These are phyloP conservation scores for Fragilaria crotonensis DNA, from an alignment of 108 stramenopile genomes.

Conservation along the genomic window DNA sequence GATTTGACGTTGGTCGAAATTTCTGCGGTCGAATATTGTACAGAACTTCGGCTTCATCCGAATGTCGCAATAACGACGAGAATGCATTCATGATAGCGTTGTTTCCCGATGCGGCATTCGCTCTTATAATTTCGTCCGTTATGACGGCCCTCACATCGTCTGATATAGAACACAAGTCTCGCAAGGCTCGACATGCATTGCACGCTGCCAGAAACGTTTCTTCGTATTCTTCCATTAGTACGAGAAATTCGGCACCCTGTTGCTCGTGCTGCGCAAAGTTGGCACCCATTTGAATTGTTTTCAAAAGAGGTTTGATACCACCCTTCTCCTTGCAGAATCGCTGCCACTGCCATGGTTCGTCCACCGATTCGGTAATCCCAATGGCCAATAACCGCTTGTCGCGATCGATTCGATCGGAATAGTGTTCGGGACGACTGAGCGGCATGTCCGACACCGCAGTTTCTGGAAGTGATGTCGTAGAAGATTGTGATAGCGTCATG, in stretches of 20 bases:
- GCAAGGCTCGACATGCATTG: conserved; percentile 57
- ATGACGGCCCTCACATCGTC: conserved; percentile 62
- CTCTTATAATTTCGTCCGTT: conserved; percentile 68
- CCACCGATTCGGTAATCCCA: conserved; percentile 50
- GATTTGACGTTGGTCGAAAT: not conserved
- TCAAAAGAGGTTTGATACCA: conserved; percentile 60
- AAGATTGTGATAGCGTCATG: not conserved
- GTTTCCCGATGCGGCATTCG: conserved; percentile 34
- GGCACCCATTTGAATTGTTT: conserved; percentile 68
- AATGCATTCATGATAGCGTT: conserved; percentile 31
- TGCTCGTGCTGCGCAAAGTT: conserved; percentile 10
- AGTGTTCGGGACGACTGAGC: conserved; percentile 51
- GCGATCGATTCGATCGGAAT: conserved; percentile 46
- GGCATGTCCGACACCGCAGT: conserved; percentile 7
- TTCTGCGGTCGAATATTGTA: conserved; percentile 2
- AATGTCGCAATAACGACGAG: conserved; percentile 50
- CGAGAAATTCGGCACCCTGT: conserved; percentile 22
- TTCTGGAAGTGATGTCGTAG: not conserved
- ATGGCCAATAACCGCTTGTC: conserved; percentile 66
- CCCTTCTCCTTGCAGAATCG: conserved; percentile 57
- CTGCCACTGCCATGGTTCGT: conserved; percentile 55
- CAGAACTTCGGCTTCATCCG: conserved; percentile 35
- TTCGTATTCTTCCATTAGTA: conserved; percentile 33
- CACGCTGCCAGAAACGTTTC: conserved; percentile 61
- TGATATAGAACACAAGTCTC: conserved; percentile 71